Evolutionary conservation across 108 stramenopile genomes (phyloP), one percentile per base, ranked within the genome.

Genomic region (Cafeteria roenbergensis): DNA sequence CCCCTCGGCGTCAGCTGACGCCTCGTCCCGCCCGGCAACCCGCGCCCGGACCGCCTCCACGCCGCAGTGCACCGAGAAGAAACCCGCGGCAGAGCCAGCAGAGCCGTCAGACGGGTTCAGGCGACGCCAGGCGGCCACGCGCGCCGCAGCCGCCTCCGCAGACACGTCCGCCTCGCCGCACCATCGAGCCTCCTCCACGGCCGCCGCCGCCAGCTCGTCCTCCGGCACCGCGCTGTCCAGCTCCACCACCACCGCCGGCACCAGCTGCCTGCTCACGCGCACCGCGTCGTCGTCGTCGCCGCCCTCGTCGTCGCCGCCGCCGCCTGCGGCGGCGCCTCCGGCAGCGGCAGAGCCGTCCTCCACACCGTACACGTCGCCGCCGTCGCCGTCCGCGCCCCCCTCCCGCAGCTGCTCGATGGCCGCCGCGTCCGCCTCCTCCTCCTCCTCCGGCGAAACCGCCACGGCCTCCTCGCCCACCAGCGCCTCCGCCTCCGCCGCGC

Each of bases 221-320:
- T 6, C 42, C 6, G 42, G 17, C 30, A 53, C 64, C 14, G 26
- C 52, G 3, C 51, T 51, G n/a, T 65, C 53, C 27, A 65, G 35
- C 32, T 20, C 31, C 6, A 65, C 29, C 30, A 65, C 53, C 6
- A 27, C 64, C 32, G 51, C 53, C 27, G 64, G 64, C 33, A 52
- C 51, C 17, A 65, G 48, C 24, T 38, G 63, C 22, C 22, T 51
- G 27, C 48, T 38, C 8, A 65, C 28, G 0, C 29, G 37, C 12
- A 53, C 6, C 21, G 26, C 51, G 3, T 52, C 51, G n/a, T 29
- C 31, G 30, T 29, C 51, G 2, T 8, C 62, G 37, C 9, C 14
- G 33, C 9, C 53, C n/a, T 30, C 52, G 17, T 32, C 64, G 51
- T 65, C 53, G 51, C 27, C 64, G 17, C 14, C 64, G 4, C 27